phyloP scores from a whole-genome alignment of 495 filamentous ascomycete genomes.

The Penicillium odoratum region DNA sequence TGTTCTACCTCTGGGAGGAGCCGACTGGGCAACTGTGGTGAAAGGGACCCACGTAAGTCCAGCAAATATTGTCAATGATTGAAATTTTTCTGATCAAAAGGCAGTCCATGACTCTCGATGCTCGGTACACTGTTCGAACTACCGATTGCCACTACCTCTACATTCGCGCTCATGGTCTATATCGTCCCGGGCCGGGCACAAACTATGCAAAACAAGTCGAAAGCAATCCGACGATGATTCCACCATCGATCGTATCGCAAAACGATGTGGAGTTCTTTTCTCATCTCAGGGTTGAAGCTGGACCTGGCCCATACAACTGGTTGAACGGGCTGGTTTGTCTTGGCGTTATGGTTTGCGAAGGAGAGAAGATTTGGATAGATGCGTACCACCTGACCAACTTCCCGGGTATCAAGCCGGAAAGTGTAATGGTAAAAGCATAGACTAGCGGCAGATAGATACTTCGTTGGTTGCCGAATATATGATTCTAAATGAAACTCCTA shows the following conservation, averaged over 20 bases:
- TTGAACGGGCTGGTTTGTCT: conserved; percentile 35
- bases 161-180: conserved; percentile 35
- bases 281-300: conserved; percentile 31
- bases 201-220: conserved; percentile 29
- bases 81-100: not conserved
- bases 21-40: conserved; percentile 34
- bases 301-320: conserved; percentile 34
- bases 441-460: conserved; percentile 9
- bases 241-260: conserved; percentile 25
- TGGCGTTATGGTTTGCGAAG: conserved; percentile 34
- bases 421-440: conserved; percentile 26
- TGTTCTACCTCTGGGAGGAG: conserved; percentile 29
- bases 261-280: conserved; percentile 38
- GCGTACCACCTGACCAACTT: conserved; percentile 39
- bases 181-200: conserved; percentile 34
- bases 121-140: conserved; percentile 32
- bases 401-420: conserved; percentile 28
- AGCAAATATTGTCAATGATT: not conserved
- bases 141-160: conserved; percentile 29
- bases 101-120: conserved; percentile 38
- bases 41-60: conserved; percentile 32
- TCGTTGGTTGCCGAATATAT: not conserved
- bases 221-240: conserved; percentile 14
- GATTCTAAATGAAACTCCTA: not conserved
- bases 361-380: conserved; percentile 35